Conservation (phyloP, 352 stramenopile genomes). For the Lagenidium giganteum region DNA sequence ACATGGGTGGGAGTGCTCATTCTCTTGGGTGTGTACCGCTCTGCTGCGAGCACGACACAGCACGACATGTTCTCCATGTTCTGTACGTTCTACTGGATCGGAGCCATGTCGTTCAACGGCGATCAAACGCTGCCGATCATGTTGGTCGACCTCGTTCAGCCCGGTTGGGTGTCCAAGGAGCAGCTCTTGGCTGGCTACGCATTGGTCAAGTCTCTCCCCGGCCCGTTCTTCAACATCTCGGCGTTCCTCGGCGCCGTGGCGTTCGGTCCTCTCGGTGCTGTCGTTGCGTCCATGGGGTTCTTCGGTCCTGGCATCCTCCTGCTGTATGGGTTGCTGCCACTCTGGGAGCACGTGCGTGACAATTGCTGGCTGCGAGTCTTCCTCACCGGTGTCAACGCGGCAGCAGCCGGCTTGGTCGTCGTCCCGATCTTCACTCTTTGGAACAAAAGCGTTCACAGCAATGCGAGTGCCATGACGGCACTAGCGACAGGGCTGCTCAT, state of each 20-base stretch:
- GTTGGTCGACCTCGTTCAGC: constrained; percentile 70
- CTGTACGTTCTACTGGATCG: constrained; percentile 93
- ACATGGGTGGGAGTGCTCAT: constrained; percentile 73
- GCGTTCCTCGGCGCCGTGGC: constrained; percentile 88
- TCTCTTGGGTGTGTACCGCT: constrained; percentile 40
- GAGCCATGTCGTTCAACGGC: constrained; percentile 93
- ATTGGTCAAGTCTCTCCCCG: constrained; percentile 90
- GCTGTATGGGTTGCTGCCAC: constrained; percentile 88
- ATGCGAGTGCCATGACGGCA: constrained; percentile 85
- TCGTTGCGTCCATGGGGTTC: constrained; percentile 86
- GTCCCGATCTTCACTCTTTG: constrained; percentile 89
- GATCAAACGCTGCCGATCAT: constrained; percentile 91
- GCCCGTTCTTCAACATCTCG: constrained; percentile 95
- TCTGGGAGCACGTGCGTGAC: constrained; percentile 89
- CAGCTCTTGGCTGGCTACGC: constrained; percentile 93
- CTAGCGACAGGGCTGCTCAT: constrained; percentile 74
- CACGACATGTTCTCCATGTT: constrained; percentile 68
- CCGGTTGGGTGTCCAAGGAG: constrained; percentile 89
- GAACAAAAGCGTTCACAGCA: constrained; percentile 74
- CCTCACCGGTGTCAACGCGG: constrained; percentile 86
- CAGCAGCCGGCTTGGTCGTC: constrained; percentile 86
- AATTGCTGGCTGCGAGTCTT: constrained; percentile 82
- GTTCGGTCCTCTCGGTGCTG: constrained; percentile 77
- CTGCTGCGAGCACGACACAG: constrained; percentile 25
- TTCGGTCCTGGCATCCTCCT: constrained; percentile 91